phyloP scores from a whole-genome alignment of 1,284 basidiomycete genomes.

The Fomitopsis schrenkii region DNA sequence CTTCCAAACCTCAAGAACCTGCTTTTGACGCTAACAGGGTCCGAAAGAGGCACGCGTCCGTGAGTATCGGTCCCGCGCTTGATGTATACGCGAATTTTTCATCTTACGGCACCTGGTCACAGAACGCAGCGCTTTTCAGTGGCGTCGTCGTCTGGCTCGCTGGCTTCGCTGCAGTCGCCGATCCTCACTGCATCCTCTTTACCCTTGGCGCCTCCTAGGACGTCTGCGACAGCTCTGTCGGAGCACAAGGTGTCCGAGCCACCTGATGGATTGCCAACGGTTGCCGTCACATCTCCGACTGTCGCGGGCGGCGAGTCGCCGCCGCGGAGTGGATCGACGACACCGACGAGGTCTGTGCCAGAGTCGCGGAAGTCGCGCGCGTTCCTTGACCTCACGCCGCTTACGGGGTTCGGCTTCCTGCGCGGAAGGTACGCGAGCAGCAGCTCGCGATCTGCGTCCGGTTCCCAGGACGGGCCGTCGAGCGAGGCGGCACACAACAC shows the following conservation, averaged over 20 bases:
- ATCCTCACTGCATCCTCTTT: slow-evolving; percentile 20
- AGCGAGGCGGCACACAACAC: not conserved
- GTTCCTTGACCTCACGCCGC: slow-evolving; percentile 55
- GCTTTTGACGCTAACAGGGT: slow-evolving; percentile 78
- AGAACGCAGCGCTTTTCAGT: slow-evolving; percentile 14
- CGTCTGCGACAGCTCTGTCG: not conserved
- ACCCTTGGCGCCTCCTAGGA: slow-evolving; percentile 8
- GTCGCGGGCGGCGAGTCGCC: slow-evolving; percentile 29
- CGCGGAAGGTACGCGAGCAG: slow-evolving; percentile 52
- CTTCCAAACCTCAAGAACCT: slow-evolving; percentile 96
- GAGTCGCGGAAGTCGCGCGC: slow-evolving; percentile 36
- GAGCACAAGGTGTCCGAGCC: slow-evolving; percentile 2
- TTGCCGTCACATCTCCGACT: not conserved
- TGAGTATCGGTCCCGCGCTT: slow-evolving; percentile 29
- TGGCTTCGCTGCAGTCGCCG: slow-evolving; percentile 24
- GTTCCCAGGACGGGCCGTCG: slow-evolving; percentile 5
- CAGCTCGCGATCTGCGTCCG: slow-evolving; percentile 20
- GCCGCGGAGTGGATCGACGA: slow-evolving; percentile 47
- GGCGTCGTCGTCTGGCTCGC: slow-evolving; percentile 19
- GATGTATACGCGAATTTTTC: not conserved
- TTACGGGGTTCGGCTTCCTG: slow-evolving; percentile 65
- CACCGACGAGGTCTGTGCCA: slow-evolving; percentile 39
- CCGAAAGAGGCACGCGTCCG: slow-evolving; percentile 46
- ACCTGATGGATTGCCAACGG: slow-evolving; percentile 7
- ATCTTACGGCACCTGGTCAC: slow-evolving; percentile 2